Evolutionary conservation across 2,329 filamentous ascomycete species (phyloP).

Genomic region (Didymella lethalis): DNA sequence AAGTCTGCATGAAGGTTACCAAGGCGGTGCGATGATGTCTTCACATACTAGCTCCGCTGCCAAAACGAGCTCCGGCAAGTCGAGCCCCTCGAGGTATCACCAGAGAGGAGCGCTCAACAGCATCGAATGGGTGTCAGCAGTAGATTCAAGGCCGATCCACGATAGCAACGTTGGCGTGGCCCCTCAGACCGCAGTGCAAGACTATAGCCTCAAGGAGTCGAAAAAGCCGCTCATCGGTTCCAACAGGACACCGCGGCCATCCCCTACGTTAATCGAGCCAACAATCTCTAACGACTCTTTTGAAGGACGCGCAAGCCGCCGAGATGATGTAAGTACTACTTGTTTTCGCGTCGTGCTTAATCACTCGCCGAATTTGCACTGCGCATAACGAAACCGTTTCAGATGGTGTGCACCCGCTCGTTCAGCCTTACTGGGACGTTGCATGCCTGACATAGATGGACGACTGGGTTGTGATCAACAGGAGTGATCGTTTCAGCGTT

Average conservation of each 20-base stretch:
- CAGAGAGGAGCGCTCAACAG: constrained; percentile 29
- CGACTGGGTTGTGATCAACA: neutral
- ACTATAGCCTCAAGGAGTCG: constrained; percentile 31
- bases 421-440: constrained; percentile 25
- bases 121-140: constrained; percentile 28
- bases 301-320: constrained; percentile 25
- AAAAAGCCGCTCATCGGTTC: constrained; percentile 29
- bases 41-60: constrained; percentile 36
- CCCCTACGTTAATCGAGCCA: constrained; percentile 35
- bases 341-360: constrained; percentile 29
- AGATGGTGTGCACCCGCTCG: constrained; percentile 24
- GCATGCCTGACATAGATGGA: constrained; percentile 30
- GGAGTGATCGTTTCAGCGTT: constrained; percentile 7
- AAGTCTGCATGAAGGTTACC: constrained; percentile 18
- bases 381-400: constrained; percentile 42
- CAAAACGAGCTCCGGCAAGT: constrained; percentile 28
- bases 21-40: constrained; percentile 37
- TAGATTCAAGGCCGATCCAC: constrained; percentile 27
- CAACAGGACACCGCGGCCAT: constrained; percentile 32
- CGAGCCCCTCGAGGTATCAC: constrained; percentile 33
- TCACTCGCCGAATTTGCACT: constrained; percentile 27
- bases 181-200: constrained; percentile 26
- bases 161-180: constrained; percentile 26
- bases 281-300: constrained; percentile 22
- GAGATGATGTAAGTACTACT: constrained; percentile 43